A percentile compares a stretch with the other conserved stretches of the same genome.
Evolutionary conservation across 2,329 filamentous ascomycete genomes (phyloP).

Genomic region (Colletotrichum lentis): DNA sequence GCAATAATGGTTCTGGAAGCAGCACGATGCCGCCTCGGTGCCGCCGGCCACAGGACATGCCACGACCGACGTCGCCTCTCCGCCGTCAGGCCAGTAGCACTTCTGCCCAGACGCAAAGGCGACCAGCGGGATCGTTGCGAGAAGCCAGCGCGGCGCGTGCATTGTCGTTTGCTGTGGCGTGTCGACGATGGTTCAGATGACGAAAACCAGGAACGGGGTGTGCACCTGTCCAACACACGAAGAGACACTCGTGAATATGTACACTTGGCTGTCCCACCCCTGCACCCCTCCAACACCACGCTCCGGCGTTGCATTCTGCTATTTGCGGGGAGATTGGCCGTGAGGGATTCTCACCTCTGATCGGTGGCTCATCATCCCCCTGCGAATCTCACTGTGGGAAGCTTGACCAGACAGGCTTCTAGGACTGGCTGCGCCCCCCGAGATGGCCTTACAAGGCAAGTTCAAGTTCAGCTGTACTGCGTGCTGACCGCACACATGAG

Average conservation of each 20-base stretch:
- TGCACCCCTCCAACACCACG: not conserved
- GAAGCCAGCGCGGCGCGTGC: conserved; percentile 8
- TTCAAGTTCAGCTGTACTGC: not conserved
- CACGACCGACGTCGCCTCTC: not conserved
- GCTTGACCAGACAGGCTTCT: not conserved
- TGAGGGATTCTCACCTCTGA: conserved; percentile 20
- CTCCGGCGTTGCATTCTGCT: not conserved
- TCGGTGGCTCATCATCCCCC: not conserved
- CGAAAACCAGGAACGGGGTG: not conserved
- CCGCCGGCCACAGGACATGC: conserved; percentile 12
- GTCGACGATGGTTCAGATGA: not conserved
- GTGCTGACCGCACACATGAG: not conserved
- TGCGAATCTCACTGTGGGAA: conserved; percentile 1
- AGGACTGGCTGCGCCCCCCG: not conserved
- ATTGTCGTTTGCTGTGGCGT: not conserved
- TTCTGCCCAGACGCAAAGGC: conserved; percentile 18
- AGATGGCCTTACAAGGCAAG: not conserved
- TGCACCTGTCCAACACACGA: not conserved
- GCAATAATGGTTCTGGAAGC: conserved; percentile 30
- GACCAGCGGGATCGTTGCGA: not conserved
- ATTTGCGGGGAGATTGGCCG: not conserved
- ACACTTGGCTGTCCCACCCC: not conserved
- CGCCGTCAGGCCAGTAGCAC: conserved; percentile 28
- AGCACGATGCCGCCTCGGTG: conserved; percentile 29
- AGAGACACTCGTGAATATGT: conserved; percentile 10